Base-by-base conservation (phyloP, 768 basidiomycete species). In the Hericium erinaceus region DNA sequence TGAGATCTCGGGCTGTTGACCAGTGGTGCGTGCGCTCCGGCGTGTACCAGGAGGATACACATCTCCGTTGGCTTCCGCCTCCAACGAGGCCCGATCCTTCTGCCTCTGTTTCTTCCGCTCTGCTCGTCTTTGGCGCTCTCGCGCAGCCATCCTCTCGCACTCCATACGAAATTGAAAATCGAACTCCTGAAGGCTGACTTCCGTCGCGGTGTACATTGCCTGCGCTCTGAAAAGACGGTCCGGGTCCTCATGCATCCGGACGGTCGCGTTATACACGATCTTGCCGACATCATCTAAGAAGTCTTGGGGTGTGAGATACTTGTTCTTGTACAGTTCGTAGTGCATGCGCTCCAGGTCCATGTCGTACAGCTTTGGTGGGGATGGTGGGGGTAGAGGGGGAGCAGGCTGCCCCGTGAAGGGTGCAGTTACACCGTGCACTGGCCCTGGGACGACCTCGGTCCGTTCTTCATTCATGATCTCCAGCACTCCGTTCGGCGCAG, bases 321-420 rank as follows among this genome's bases (percentile, higher is more conserved):
- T 82, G 41, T 84, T 84, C 66, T 82, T 85, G 75, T 90, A 92
- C 20, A 99, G 76, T 56, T 90, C 84, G 22, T 77, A 74, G 64
- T 95, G 89, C 82, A 99, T 92, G 61, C 80, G 83, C 65, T 98
- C 97, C 39, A 98, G 76, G 68, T 98, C 94, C 78, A 98, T 86
- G 65, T 95, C 84, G 66, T 82, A 90, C 16, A 94, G 73, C 8
- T 74, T 75, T 9, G 81, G 82, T 15, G 69, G 72, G 26, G 63
- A 76, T 49, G 69, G 75, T 44, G 65, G 64, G 46, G 70, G 71
- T 28, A 64, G 61, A 48, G 65, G 67, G 18, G 49, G 67, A 20
- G 48, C 48, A 8, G 52, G 48, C 56, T 28, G 61, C 39, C 13
- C 64, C 63, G 39, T 61, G 53, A 52, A 41, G 61, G 52, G 22